Conservation (phyloP, 2,329 filamentous ascomycete genomes). For the Periconia sp. region DNA sequence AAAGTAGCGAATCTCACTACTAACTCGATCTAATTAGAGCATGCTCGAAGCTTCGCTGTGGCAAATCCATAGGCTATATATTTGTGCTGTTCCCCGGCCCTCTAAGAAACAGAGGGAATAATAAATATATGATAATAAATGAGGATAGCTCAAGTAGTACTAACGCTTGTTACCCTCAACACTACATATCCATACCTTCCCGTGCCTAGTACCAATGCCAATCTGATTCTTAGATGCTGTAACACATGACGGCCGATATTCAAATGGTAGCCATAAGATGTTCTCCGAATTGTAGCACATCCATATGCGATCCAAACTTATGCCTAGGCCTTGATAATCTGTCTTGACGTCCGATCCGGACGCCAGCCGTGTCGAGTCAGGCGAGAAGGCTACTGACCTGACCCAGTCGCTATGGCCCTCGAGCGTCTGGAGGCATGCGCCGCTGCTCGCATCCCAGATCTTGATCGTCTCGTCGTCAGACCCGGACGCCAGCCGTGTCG, state of each 20-base stretch:
- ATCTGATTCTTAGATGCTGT: constrained; percentile 10
- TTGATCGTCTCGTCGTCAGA: too few relatives aligned
- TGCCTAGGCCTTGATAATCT: constrained; percentile 10
- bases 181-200: constrained; percentile 18
- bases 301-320: constrained; percentile 5
- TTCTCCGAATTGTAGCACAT: constrained; percentile 16
- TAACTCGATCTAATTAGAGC: not conserved
- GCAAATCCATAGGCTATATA: not conserved
- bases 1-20: constrained; percentile 2
- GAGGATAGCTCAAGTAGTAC: not conserved
- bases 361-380: too few relatives aligned
- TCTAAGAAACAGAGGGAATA: constrained; percentile 1
- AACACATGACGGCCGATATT: constrained; percentile 15
- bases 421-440: constrained; percentile 20
- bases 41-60: constrained; percentile 4
- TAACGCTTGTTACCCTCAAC: constrained; percentile 2
- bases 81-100: not conserved
- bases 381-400: constrained; percentile 17
- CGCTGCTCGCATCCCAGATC: not conserved
- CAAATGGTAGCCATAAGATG: constrained; percentile 13
- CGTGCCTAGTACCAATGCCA: constrained; percentile 8
- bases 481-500: too few relatives aligned
- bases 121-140: not conserved
- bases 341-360: constrained; percentile 19
- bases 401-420: constrained; percentile 16